phyloP scores from a whole-genome alignment of 352 stramenopile species.

The Blastocystis sp. region DNA sequence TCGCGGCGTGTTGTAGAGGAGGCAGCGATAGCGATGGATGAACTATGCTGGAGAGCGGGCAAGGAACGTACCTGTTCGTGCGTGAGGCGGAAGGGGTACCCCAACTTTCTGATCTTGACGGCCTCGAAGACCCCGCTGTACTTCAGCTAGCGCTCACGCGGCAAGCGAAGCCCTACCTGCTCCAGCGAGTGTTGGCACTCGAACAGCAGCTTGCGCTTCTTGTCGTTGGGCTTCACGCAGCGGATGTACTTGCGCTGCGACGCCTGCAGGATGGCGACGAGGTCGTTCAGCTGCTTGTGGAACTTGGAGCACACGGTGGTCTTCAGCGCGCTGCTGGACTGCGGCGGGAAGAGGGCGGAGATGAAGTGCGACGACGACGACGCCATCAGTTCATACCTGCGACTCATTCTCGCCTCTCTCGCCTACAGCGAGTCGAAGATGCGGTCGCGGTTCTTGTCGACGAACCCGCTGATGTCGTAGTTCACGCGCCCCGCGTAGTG shows the following conservation, averaged over 20 bases:
- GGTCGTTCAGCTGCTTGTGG: slow-evolving; percentile 85
- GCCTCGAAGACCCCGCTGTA: slow-evolving; percentile 98
- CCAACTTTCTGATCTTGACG: slow-evolving; percentile 93
- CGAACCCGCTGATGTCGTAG: slow-evolving; percentile 91
- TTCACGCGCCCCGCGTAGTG: slow-evolving; percentile 92
- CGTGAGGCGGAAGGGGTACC: slow-evolving; percentile 93
- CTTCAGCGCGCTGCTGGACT: slow-evolving; percentile 75
- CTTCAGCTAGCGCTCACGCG: slow-evolving; percentile 77
- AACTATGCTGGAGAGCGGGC: slow-evolving; percentile 10
- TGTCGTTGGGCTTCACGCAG: slow-evolving; percentile 98
- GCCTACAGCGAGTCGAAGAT: slow-evolving; percentile 90
- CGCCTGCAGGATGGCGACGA: slow-evolving; percentile 90
- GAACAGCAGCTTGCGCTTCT: slow-evolving; percentile 86
- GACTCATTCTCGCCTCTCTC: slow-evolving; percentile 72
- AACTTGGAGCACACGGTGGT: slow-evolving; percentile 84
- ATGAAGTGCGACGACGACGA: slow-evolving; percentile 74
- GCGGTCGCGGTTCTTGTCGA: slow-evolving; percentile 93
- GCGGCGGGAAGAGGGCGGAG: slow-evolving; percentile 54
- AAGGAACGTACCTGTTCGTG: slow-evolving; percentile 79
- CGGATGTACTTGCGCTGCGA: slow-evolving; percentile 95
- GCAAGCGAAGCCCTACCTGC: slow-evolving; percentile 81
- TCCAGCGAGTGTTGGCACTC: slow-evolving; percentile 90
- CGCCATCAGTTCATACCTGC: slow-evolving; percentile 62
- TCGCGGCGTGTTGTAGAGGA: background rate
- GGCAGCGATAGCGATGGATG: slow-evolving; percentile 65